Percentiles rank a stretch among this genome's conserved stretches.
Conservation (phyloP, 2,329 filamentous ascomycete genomes). For the Trichophyton mentagrophytes region DNA sequence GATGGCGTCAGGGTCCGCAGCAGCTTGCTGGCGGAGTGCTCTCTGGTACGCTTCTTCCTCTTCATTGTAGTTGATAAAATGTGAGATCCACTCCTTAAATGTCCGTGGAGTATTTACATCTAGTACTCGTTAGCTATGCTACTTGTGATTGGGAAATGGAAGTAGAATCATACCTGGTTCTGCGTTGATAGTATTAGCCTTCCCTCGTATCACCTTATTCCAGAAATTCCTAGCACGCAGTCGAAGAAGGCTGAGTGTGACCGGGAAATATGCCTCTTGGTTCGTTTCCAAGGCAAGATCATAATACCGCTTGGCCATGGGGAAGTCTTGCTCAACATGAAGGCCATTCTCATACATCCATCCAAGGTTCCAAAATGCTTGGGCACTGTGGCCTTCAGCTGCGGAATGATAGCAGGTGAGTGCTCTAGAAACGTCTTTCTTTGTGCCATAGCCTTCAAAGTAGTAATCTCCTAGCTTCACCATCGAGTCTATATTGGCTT, state of each 20-base stretch:
- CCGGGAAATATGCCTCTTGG: conserved; percentile 82
- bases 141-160: neutral
- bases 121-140: neutral
- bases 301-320: conserved; percentile 92
- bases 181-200: conserved; percentile 81
- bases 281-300: conserved; percentile 87
- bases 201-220: conserved; percentile 86
- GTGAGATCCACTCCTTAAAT: conserved; percentile 70
- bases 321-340: conserved; percentile 86
- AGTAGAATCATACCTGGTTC: conserved; percentile 55
- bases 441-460: conserved; percentile 63
- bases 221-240: conserved; percentile 76
- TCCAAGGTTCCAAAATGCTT: conserved; percentile 91
- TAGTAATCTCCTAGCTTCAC: conserved; percentile 99
- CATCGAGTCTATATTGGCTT: conserved; percentile 82
- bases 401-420: conserved; percentile 86
- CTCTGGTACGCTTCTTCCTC: conserved; percentile 53
- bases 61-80: conserved; percentile 63
- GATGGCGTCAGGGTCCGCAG: conserved; percentile 41
- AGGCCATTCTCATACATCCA: conserved; percentile 99
- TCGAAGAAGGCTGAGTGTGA: conserved; percentile 77
- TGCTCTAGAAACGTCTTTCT: conserved; percentile 66
- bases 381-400: conserved; percentile 82
- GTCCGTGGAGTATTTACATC: conserved; percentile 46
- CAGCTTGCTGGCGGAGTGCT: conserved; percentile 36